A percentile compares a stretch with the other conserved stretches of the same genome.
Evolutionary conservation across 768 basidiomycete genomes (phyloP).

Genomic region (Tubosaeta brunneosetosa): DNA sequence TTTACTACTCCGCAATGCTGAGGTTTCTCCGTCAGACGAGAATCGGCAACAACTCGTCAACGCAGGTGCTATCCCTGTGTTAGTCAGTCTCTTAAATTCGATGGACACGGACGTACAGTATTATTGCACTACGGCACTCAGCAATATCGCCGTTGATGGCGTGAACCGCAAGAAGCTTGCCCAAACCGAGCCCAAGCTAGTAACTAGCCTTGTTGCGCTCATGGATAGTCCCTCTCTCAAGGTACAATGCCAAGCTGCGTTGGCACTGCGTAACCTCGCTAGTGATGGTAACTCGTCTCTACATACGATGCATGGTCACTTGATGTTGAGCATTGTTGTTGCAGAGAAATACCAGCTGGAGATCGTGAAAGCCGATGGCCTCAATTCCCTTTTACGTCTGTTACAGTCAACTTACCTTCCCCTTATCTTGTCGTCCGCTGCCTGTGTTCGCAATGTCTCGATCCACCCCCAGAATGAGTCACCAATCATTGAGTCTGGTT

Average conservation of each 20-base stretch:
- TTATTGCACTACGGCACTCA: conserved; percentile 97
- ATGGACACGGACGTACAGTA: conserved; percentile 99
- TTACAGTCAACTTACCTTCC: conserved; percentile 96
- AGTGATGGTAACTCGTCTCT: conserved; percentile 67
- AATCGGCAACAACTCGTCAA: conserved; percentile 98
- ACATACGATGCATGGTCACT: conserved; percentile 16
- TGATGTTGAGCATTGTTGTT: background rate
- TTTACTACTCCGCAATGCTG: background rate
- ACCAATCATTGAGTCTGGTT: conserved; percentile 97
- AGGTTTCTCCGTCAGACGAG: conserved; percentile 61
- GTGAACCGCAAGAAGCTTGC: conserved; percentile 91
- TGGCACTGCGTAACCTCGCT: conserved; percentile 93
- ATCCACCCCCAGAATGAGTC: conserved; percentile 99
- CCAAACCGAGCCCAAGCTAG: conserved; percentile 89
- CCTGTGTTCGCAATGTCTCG: conserved; percentile 98
- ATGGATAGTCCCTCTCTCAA: conserved; percentile 98
- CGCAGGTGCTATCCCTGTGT: conserved; percentile 96
- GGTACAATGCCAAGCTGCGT: conserved; percentile 96
- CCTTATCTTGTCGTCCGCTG: conserved; percentile 95
- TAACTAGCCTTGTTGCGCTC: conserved; percentile 85
- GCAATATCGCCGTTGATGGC: conserved; percentile 98
- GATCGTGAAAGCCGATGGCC: conserved; percentile 93
- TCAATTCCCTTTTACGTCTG: conserved; percentile 87
- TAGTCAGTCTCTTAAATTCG: conserved; percentile 90
- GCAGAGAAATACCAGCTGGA: conserved; percentile 98